Conservation (phyloP, 768 basidiomycete genomes). For the Serendipita vermifera region DNA sequence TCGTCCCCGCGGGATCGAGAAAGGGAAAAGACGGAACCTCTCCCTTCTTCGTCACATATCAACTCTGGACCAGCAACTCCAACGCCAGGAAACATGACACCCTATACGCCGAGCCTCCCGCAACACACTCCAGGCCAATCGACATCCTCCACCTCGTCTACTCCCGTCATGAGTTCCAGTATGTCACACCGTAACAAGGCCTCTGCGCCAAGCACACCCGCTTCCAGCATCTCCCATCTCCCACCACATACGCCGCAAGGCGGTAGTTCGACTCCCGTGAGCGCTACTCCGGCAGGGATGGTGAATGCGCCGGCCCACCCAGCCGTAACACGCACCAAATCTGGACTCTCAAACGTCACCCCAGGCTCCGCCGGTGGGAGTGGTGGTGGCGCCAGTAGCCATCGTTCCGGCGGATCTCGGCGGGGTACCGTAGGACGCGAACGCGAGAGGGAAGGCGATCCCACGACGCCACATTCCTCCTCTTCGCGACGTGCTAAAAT, state of each 20-base stretch:
- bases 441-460: not conserved
- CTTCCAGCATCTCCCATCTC: not conserved
- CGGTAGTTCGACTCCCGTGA: not conserved
- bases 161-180: not conserved
- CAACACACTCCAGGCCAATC: too few species aligned
- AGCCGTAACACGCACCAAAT: not conserved
- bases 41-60: too few species aligned
- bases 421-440: too few species aligned
- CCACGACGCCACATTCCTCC: not conserved
- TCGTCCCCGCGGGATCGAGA: not conserved
- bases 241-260: not conserved
- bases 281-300: not conserved
- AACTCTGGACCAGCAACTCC: not conserved
- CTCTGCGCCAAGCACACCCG: not conserved
- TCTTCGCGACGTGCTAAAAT: not conserved
- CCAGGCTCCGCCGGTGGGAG: not conserved
- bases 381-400: not conserved
- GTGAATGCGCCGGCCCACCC: too few species aligned
- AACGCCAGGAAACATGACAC: not conserved
- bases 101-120: constrained; percentile 2
- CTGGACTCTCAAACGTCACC: not conserved
- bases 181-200: not conserved
- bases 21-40: not conserved
- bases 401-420: too few species aligned
- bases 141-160: too few species aligned